These are phyloP conservation scores for Apophysomyces sp. DNA, from an alignment of 371 early-diverging fungal species.

Conservation along the genomic window DNA sequence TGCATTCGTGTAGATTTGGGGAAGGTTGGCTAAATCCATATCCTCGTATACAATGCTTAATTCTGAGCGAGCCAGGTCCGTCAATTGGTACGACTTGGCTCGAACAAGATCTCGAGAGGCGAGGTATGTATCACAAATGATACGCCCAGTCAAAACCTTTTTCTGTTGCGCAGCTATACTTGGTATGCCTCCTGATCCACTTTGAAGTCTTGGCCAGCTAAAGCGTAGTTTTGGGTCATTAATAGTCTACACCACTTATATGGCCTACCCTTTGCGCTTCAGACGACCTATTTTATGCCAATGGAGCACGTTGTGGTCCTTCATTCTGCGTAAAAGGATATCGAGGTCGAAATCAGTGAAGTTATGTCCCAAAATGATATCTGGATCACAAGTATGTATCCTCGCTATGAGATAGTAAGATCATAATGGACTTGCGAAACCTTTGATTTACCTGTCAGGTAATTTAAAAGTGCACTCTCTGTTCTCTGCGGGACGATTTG, in stretches of 20 bases:
- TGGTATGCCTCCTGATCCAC: not conserved
- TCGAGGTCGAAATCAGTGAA: slow-evolving; percentile 87
- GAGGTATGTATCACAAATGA: slow-evolving; percentile 92
- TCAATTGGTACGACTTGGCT: slow-evolving; percentile 79
- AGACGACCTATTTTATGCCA: slow-evolving; percentile 18
- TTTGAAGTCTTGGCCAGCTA: slow-evolving; percentile 6
- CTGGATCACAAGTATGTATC: slow-evolving; percentile 76
- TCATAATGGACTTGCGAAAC: not conserved
- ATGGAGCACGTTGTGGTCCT: slow-evolving; percentile 56
- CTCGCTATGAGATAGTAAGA: slow-evolving; percentile 30
- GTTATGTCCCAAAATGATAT: slow-evolving; percentile 90
- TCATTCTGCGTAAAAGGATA: slow-evolving; percentile 84
- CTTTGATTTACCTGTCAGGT: slow-evolving; percentile 50
- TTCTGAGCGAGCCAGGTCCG: slow-evolving; percentile 66
- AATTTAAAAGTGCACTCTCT: slow-evolving; percentile 67
- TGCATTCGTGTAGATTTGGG: slow-evolving; percentile 59
- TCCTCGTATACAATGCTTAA: slow-evolving; percentile 72
- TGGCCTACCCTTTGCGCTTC: slow-evolving; percentile 6
- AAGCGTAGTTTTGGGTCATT: not conserved
- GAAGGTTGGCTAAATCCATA: slow-evolving; percentile 68
- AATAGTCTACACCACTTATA: not conserved
- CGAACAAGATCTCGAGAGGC: slow-evolving; percentile 79
- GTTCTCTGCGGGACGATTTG: slow-evolving; percentile 50
- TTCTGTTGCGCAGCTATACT: slow-evolving; percentile 51
- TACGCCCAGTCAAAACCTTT: slow-evolving; percentile 70